These are phyloP conservation scores for Trichopus zeylanicus DNA, from an alignment of 116 monocot genomes.

Conservation along the genomic window DNA sequence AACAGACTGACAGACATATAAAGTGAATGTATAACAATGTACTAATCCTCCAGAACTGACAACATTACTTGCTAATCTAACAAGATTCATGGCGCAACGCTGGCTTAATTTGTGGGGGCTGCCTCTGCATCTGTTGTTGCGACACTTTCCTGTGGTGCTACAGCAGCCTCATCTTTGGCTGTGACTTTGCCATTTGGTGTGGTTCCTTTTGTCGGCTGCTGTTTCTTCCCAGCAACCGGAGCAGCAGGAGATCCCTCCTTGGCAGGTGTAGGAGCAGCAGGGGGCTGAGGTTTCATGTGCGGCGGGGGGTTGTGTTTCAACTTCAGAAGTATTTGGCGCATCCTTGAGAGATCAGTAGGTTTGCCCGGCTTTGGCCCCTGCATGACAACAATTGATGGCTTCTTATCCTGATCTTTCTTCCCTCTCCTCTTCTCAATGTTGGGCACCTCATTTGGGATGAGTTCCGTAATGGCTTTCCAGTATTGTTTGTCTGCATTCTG, in stretches of 20 bases:
- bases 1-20: too few species aligned
- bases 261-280: constrained; percentile 27
- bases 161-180: not conserved
- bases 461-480: constrained; percentile 87
- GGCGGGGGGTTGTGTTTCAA: constrained; percentile 63
- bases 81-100: not conserved
- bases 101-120: not conserved
- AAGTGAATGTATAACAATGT: too few species aligned
- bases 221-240: constrained; percentile 8
- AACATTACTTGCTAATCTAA: too few species aligned
- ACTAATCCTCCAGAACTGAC: too few species aligned
- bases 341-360: constrained; percentile 81
- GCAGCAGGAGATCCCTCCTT: constrained; percentile 25
- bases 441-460: constrained; percentile 75
- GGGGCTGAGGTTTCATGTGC: constrained; percentile 58
- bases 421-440: constrained; percentile 79
- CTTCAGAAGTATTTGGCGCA: constrained; percentile 70
- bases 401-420: constrained; percentile 76
- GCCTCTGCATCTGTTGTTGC: constrained; percentile 1
- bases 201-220: constrained; percentile 6
- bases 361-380: constrained; percentile 94
- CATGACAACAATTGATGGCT: constrained; percentile 51
- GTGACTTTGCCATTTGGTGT: constrained; percentile 1
- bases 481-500: constrained; percentile 61
- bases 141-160: not conserved